A percentile compares a stretch with the other conserved stretches of the same genome.
Evolutionary conservation across 768 basidiomycete genomes (phyloP).

Genomic region (Austroboletus eburneus): DNA sequence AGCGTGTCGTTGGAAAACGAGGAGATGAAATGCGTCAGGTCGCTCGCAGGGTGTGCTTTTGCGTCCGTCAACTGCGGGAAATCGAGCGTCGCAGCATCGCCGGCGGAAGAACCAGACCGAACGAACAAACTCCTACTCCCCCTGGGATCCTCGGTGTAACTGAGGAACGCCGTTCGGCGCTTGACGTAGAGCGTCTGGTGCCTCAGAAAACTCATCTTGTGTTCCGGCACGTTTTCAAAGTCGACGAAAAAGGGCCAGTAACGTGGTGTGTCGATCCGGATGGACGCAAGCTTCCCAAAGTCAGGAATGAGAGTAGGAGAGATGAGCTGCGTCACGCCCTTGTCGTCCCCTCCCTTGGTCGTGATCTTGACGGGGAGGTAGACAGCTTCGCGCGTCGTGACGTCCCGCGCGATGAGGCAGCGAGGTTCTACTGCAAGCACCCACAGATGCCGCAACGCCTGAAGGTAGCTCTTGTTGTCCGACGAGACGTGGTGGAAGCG

Average conservation of each 20-base stretch:
- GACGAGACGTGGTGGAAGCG: constrained; percentile 72
- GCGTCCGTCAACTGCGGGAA: constrained; percentile 72
- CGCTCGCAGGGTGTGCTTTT: constrained; percentile 62
- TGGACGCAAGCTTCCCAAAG: constrained; percentile 72
- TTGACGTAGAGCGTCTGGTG: constrained; percentile 90
- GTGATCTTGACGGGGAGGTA: constrained; percentile 91
- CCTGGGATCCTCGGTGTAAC: constrained; percentile 90
- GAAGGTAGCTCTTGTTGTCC: constrained; percentile 88
- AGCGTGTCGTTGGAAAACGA: constrained; percentile 81
- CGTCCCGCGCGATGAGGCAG: constrained; percentile 87
- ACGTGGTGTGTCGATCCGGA: constrained; percentile 88
- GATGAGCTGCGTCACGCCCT: constrained; percentile 73
- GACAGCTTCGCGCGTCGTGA: constrained; percentile 86
- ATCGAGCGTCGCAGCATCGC: constrained; percentile 82
- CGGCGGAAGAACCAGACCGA: constrained; percentile 78
- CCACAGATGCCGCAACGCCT: constrained; percentile 94
- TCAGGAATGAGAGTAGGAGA: constrained; percentile 93
- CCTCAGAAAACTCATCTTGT: constrained; percentile 64
- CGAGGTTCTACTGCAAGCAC: constrained; percentile 92
- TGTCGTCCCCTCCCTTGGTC: constrained; percentile 58
- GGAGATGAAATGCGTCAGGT: constrained; percentile 80
- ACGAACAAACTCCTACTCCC: constrained; percentile 91
- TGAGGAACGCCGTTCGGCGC: constrained; percentile 85
- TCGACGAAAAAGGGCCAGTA: constrained; percentile 95
- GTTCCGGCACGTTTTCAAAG: constrained; percentile 58